A percentile compares a stretch with the other conserved stretches of the same genome.
These are phyloP conservation scores for Russula dissimulans DNA, from an alignment of 768 basidiomycete genomes.

Conservation along the genomic window DNA sequence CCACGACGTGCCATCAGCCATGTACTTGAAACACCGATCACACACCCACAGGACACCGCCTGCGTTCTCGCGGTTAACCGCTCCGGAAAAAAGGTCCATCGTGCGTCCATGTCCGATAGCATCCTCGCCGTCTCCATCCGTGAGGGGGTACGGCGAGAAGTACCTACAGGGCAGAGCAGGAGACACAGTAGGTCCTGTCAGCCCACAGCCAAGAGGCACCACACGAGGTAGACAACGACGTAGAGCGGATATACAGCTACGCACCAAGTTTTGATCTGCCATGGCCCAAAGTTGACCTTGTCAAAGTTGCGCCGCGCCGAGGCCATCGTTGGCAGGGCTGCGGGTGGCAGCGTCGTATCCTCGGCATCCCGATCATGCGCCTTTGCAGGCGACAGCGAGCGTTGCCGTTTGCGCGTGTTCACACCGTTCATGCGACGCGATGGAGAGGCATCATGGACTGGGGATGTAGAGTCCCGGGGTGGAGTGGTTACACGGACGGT, in stretches of 20 bases:
- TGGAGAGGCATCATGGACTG: neutral
- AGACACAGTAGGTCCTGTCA: neutral
- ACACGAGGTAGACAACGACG: neutral
- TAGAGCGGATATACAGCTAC: slow-evolving; percentile 23
- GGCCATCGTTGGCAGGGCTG: slow-evolving; percentile 4
- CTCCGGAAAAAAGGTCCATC: slow-evolving; percentile 61
- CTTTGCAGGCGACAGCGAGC: slow-evolving; percentile 3
- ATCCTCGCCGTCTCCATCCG: slow-evolving; percentile 58
- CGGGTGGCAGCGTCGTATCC: slow-evolving; percentile 1
- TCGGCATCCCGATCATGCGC: neutral
- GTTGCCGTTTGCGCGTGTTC: slow-evolving; percentile 24
- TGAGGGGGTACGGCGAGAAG: slow-evolving; percentile 84
- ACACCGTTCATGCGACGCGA: slow-evolving; percentile 20
- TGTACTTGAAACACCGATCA: slow-evolving; percentile 95
- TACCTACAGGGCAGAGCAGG: slow-evolving; percentile 47
- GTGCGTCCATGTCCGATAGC: slow-evolving; percentile 48
- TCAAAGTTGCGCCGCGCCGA: slow-evolving; percentile 72
- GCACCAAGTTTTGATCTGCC: slow-evolving; percentile 85
- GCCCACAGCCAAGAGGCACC: neutral
- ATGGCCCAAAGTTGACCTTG: slow-evolving; percentile 74
- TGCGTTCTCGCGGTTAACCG: slow-evolving; percentile 40
- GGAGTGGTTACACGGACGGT: slow-evolving; percentile 25
- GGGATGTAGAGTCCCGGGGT: slow-evolving; percentile 7
- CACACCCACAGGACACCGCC: slow-evolving; percentile 69
- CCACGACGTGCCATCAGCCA: slow-evolving; percentile 65